A percentile compares a stretch with the other conserved stretches of the same genome.
Evolutionary conservation across 2,329 filamentous ascomycete species (phyloP).

Genomic region (Dothistroma septosporum): DNA sequence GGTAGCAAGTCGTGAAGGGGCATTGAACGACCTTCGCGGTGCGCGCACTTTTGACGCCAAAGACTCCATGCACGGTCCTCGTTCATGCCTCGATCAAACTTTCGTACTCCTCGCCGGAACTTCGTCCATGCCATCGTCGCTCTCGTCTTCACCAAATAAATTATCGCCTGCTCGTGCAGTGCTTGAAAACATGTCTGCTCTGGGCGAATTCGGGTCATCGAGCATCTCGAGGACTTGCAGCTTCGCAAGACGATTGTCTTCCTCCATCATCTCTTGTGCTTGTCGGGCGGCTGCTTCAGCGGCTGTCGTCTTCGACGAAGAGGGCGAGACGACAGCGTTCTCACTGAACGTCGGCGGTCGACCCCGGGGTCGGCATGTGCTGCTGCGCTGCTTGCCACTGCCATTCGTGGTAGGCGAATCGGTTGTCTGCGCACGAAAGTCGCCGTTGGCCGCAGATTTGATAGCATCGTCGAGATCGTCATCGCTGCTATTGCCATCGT

Average conservation of each 20-base stretch:
- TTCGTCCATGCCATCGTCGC: conserved; percentile 20
- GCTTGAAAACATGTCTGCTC: conserved; percentile 10
- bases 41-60: not conserved
- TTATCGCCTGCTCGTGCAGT: conserved; percentile 12
- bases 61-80: not conserved
- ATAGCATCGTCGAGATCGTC: conserved; percentile 48
- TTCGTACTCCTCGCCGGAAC: conserved; percentile 13
- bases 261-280: conserved; percentile 22
- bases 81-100: not conserved
- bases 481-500: conserved; percentile 24
- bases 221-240: conserved; percentile 33
- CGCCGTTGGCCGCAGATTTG: conserved; percentile 48
- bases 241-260: conserved; percentile 36
- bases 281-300: conserved; percentile 6
- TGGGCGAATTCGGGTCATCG: conserved; percentile 9
- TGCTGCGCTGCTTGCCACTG: conserved; percentile 1
- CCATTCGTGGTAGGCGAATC: not conserved
- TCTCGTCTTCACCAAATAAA: conserved; percentile 16
- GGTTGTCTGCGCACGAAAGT: conserved; percentile 1
- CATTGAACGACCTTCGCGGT: conserved; percentile 3
- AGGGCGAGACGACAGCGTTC: not conserved
- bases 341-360: conserved; percentile 10
- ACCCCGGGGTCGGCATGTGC: conserved; percentile 12
- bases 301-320: conserved; percentile 1
- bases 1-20: not conserved